Evolutionary conservation across 208 protist species (phyloP).

Genomic region (Acanthamoeba sp.): DNA sequence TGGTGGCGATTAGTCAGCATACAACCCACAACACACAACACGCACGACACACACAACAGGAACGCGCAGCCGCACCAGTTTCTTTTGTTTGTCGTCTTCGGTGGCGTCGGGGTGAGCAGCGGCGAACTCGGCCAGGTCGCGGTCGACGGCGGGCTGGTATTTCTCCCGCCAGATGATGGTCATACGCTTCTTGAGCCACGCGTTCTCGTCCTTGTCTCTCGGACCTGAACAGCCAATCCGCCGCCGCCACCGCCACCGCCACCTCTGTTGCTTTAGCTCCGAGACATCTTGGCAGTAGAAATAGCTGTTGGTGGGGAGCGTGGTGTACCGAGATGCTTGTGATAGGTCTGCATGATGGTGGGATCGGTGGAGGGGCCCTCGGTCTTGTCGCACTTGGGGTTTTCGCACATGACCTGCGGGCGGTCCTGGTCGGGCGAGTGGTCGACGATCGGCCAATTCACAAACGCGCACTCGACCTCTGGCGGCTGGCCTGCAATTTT

Average conservation of each 20-base stretch:
- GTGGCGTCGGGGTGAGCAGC: background rate
- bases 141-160: background rate
- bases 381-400: constrained; percentile 26
- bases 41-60: background rate
- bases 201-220: background rate
- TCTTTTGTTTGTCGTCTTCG: constrained; percentile 16
- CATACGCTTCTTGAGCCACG: constrained; percentile 33
- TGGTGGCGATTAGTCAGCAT: background rate
- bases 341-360: background rate
- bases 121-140: background rate
- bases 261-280: background rate
- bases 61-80: background rate
- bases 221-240: background rate
- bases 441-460: constrained; percentile 13
- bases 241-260: too few relatives aligned
- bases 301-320: too few relatives aligned
- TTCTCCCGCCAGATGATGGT: constrained; percentile 6
- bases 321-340: background rate
- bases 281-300: background rate
- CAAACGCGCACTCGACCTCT: background rate
- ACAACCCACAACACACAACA: background rate
- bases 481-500: background rate
- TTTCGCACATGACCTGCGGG: constrained; percentile 20
- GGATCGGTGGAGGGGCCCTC: background rate
- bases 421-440: constrained; percentile 9